These are phyloP conservation scores for Hordeum vulgare DNA, from an alignment of 176 grass and related monocot species.

Conservation along the genomic window MorexV3_pseudomolecules_assembly NC_058523.1:270408563-270409062, in stretches of 20 bases:
- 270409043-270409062: constrained; percentile 56
- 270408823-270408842: background rate
- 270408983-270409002: constrained; percentile 57
- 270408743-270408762: constrained; percentile 11
- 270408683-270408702: constrained; percentile 33
- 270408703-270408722: constrained; percentile 2
- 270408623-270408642: constrained; percentile 17
- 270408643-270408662: background rate
- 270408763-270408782: background rate
- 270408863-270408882: background rate
- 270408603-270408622: background rate
- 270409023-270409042: constrained; percentile 70
- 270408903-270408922: background rate
- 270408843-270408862: background rate
- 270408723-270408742: background rate
- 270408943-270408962: background rate
- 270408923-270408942: background rate
- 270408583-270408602: background rate
- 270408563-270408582: no score
- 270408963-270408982: no score
- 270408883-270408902: constrained; percentile 25
- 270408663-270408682: background rate
- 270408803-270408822: constrained; percentile 52
- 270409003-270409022: constrained; percentile 90
- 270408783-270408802: constrained; percentile 22